Evolutionary conservation across 2,329 filamentous ascomycete species (phyloP).

Genomic region (Bretziella fagacearum): DNA sequence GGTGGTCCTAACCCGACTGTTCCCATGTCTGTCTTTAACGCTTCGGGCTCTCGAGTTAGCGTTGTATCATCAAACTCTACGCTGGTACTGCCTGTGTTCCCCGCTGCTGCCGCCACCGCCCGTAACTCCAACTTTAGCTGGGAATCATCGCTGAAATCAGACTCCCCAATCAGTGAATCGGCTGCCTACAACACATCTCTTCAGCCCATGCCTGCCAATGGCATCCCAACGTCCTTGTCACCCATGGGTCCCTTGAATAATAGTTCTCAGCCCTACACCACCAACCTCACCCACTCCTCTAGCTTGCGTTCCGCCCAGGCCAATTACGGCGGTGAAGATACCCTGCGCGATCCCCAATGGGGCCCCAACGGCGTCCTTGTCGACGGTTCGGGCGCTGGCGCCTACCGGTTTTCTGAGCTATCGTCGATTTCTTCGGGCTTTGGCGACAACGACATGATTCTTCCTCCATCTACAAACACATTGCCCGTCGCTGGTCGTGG

Average conservation of each 20-base stretch:
- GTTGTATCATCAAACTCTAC: background rate
- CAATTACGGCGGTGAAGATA: slow-evolving; percentile 13
- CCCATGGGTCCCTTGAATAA: background rate
- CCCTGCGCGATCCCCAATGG: background rate
- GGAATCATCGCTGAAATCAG: background rate
- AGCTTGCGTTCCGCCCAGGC: slow-evolving; percentile 8
- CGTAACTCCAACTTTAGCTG: slow-evolving; percentile 3
- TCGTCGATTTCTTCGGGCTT: slow-evolving; percentile 49
- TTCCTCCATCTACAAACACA: slow-evolving; percentile 21
- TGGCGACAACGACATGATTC: slow-evolving; percentile 42
- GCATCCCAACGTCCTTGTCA: background rate
- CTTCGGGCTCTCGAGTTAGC: background rate
- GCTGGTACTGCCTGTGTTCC: background rate
- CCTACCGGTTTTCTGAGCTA: slow-evolving; percentile 20
- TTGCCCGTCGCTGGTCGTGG: background rate
- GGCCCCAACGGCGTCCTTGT: background rate
- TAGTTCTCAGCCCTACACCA: slow-evolving; percentile 7
- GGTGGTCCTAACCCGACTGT: background rate
- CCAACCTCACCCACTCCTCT: slow-evolving; percentile 7
- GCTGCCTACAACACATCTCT: background rate
- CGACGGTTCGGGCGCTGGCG: background rate
- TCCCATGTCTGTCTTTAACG: background rate
- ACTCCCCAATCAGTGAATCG: background rate
- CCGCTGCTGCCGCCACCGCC: background rate
- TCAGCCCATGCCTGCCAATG: slow-evolving; percentile 5